Base-by-base conservation (phyloP, 179 eudicot species). In the Vitellaria paradoxa region DNA sequence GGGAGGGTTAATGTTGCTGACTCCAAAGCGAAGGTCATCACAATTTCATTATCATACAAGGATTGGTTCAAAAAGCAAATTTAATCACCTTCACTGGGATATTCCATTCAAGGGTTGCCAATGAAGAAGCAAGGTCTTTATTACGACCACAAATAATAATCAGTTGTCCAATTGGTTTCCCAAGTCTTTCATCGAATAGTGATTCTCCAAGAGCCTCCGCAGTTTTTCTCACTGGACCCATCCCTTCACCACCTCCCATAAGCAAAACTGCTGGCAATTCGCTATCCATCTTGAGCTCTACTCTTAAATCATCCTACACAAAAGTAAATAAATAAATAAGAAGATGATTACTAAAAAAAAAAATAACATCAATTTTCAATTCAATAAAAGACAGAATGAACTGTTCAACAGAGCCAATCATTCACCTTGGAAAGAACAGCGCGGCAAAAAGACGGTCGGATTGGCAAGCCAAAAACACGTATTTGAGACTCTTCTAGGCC, bases 191-290 rank as follows among this genome's bases (percentile, higher is more conserved):
- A 70, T 93, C 87, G 24, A 81, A 90, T 71, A 93, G 83, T n/a
- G 93, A 70, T 76, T 90, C 91, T 78, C 82, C 93, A 73, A 93
- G 92, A 76, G 97, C 97, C 83, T 82, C 59, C 9, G 95, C 98
- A 17, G 97, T 93, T 82, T 93, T 85, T 84, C 89, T 83, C 5
- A 93, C 95, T 13, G 98, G 98, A 6, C 97, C 98, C 98, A 93
- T 92, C 70, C 98, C 98, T 86, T 93, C 95, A 45, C 97, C 98
- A 9, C 97, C 98, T 40, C 98, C 98, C 95, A 92, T 90, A 59
- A 93, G 83, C 81, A 93, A 78, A 61, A 93, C 97, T 0, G 97
- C 91, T 4, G 98, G 98, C 80, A 94, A 81, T 21, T 86, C 24
- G 7, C 81, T 88, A 77, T 94, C 95, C 92, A 94, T 87, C 74